These are phyloP conservation scores for Epicoccum sorghinum DNA, from an alignment of 2,329 filamentous ascomycete genomes.

Conservation along the genomic window DNA sequence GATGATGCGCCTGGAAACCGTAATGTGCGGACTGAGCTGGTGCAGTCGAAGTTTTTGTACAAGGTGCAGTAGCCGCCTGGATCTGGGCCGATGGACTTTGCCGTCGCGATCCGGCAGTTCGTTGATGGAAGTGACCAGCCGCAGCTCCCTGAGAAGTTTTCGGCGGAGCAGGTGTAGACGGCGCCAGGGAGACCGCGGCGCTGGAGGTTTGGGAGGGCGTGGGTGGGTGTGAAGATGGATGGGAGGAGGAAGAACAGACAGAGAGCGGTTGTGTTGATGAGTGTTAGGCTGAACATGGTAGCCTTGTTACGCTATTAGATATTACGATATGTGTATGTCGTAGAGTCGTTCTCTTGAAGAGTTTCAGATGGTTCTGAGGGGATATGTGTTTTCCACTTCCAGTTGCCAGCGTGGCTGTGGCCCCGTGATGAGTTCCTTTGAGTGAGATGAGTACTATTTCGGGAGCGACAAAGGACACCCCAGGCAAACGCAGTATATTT, in stretches of 20 bases:
- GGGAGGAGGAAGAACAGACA: slow-evolving; percentile 15
- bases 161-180: slow-evolving; percentile 39
- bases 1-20: slow-evolving; percentile 33
- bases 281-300: slow-evolving; percentile 5
- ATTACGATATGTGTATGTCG: slow-evolving; percentile 12
- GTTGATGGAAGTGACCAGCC: slow-evolving; percentile 34
- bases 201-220: slow-evolving; percentile 23
- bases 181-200: slow-evolving; percentile 44
- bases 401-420: slow-evolving; percentile 6
- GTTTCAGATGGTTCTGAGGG: neutral
- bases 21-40: slow-evolving; percentile 25
- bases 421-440: slow-evolving; percentile 7
- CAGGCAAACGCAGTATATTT: slow-evolving; percentile 1
- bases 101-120: slow-evolving; percentile 31
- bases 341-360: slow-evolving; percentile 1
- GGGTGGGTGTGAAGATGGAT: slow-evolving; percentile 14
- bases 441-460: slow-evolving; percentile 6
- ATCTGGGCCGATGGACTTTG: slow-evolving; percentile 41
- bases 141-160: slow-evolving; percentile 38
- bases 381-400: neutral
- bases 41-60: slow-evolving; percentile 32
- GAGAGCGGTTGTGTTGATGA: slow-evolving; percentile 9
- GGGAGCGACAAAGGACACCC: slow-evolving; percentile 8
- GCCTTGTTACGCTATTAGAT: slow-evolving; percentile 1
- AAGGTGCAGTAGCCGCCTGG: slow-evolving; percentile 36